Evolutionary conservation across 345 rosid genomes (phyloP).

Genomic region (Populus ilicifolia): DNA sequence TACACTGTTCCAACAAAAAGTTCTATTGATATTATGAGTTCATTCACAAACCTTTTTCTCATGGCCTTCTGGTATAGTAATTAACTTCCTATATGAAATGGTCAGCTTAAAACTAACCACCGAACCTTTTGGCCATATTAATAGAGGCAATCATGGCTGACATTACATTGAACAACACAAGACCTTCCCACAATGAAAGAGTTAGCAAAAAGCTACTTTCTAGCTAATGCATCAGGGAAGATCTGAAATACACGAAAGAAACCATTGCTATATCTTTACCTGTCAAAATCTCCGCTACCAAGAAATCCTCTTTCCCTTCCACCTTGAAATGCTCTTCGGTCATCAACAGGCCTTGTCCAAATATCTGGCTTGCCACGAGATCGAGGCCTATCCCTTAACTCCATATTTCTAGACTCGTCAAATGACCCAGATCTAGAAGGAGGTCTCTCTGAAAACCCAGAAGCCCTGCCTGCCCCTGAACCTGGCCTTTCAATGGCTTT

Average conservation of each 20-base stretch:
- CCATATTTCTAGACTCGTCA: slow-evolving; percentile 62
- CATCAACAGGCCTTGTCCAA: slow-evolving; percentile 67
- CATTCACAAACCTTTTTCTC: not conserved
- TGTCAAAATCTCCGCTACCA: slow-evolving; percentile 59
- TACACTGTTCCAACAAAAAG: not conserved
- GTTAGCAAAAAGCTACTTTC: not conserved
- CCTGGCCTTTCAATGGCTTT: slow-evolving; percentile 71
- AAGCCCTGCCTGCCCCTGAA: slow-evolving; percentile 68
- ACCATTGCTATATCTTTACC: slow-evolving; percentile 40
- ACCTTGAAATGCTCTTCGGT: slow-evolving; percentile 73
- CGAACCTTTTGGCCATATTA: not conserved
- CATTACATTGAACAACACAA: not conserved
- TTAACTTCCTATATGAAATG: not conserved
- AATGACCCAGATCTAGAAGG: slow-evolving; percentile 74
- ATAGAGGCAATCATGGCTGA: not conserved
- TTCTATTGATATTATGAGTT: not conserved
- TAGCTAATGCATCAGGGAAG: not conserved
- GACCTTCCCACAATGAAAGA: not conserved
- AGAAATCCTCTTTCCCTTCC: slow-evolving; percentile 81
- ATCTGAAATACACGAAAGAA: not conserved
- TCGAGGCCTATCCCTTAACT: slow-evolving; percentile 68
- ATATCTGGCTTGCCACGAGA: slow-evolving; percentile 70
- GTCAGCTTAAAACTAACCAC: not conserved
- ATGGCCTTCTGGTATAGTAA: not conserved
- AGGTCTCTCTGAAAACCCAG: slow-evolving; percentile 64